A percentile compares a stretch with the other conserved stretches of the same genome.
These are phyloP conservation scores for Aspergillus fructus DNA, from an alignment of 2,329 filamentous ascomycete species.

Conservation along the genomic window DNA sequence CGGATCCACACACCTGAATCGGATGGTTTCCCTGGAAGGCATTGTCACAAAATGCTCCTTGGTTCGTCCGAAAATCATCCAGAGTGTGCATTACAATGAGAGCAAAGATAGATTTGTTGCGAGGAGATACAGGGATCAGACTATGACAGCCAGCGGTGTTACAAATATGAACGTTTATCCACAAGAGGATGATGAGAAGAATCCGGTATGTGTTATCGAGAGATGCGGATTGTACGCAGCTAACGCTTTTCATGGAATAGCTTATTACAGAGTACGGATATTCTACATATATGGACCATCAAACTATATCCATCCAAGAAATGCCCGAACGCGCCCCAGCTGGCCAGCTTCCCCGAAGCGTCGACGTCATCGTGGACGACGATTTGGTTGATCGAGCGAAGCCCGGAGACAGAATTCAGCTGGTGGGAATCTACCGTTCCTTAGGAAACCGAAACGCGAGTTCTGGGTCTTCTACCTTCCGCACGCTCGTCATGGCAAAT, in stretches of 20 bases:
- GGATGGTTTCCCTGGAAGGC: conserved; percentile 95
- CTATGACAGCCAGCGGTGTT: conserved; percentile 84
- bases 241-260: conserved; percentile 29
- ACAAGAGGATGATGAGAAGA: conserved; percentile 88
- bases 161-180: conserved; percentile 92
- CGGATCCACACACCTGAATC: conserved; percentile 84
- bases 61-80: conserved; percentile 94
- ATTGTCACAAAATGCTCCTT: conserved; percentile 96
- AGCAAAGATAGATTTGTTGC: conserved; percentile 81
- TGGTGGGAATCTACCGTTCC: conserved; percentile 94
- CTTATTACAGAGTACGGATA: conserved; percentile 94
- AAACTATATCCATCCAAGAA: conserved; percentile 97
- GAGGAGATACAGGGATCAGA: conserved; percentile 91
- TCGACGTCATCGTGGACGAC: conserved; percentile 95
- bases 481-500: conserved; percentile 90
- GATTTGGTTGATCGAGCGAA: conserved; percentile 94
- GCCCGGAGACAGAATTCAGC: conserved; percentile 90
- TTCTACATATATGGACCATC: conserved; percentile 92
- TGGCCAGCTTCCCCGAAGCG: conserved; percentile 88
- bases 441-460: conserved; percentile 92
- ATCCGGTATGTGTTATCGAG: conserved; percentile 56
- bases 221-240: background rate
- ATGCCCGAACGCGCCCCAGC: conserved; percentile 97
- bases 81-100: conserved; percentile 96
- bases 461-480: conserved; percentile 88